Conservation (phyloP, 495 filamentous ascomycete genomes). For the Hypomontagnella monticulosa region DNA sequence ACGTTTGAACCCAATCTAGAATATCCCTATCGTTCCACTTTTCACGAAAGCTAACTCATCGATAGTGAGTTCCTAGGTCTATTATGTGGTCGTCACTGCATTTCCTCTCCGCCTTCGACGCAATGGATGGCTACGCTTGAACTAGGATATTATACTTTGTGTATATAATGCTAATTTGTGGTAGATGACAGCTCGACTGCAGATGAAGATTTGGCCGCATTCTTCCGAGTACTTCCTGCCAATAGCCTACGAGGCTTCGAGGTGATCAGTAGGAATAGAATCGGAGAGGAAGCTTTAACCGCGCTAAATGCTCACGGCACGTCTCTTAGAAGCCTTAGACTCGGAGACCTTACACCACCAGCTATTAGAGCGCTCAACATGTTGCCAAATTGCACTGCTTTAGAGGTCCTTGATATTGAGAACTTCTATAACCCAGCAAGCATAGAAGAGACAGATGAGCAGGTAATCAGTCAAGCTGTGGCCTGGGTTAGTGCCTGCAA, state of each 20-base stretch:
- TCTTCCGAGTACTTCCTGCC: constrained; percentile 64
- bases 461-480: constrained; percentile 61
- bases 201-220: constrained; percentile 65
- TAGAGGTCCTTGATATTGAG: constrained; percentile 64
- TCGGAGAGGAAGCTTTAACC: constrained; percentile 64
- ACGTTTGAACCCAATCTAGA: neutral
- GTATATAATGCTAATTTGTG: constrained; percentile 9
- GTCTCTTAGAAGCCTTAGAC: constrained; percentile 65
- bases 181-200: constrained; percentile 48
- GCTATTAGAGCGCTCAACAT: constrained; percentile 59
- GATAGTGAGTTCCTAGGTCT: constrained; percentile 13
- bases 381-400: constrained; percentile 60
- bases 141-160: neutral
- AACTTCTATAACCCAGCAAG: constrained; percentile 44
- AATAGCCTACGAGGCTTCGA: constrained; percentile 70
- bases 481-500: constrained; percentile 67
- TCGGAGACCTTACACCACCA: constrained; percentile 60
- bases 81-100: too few species aligned
- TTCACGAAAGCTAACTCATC: constrained; percentile 5
- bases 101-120: too few species aligned
- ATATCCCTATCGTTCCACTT: neutral
- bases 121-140: neutral
- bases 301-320: constrained; percentile 66
- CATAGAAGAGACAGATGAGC: constrained; percentile 57
- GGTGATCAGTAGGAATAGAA: constrained; percentile 60